Evolutionary conservation across 305 asterid genomes (phyloP).

Genomic region (Euphrasia arctica): DNA sequence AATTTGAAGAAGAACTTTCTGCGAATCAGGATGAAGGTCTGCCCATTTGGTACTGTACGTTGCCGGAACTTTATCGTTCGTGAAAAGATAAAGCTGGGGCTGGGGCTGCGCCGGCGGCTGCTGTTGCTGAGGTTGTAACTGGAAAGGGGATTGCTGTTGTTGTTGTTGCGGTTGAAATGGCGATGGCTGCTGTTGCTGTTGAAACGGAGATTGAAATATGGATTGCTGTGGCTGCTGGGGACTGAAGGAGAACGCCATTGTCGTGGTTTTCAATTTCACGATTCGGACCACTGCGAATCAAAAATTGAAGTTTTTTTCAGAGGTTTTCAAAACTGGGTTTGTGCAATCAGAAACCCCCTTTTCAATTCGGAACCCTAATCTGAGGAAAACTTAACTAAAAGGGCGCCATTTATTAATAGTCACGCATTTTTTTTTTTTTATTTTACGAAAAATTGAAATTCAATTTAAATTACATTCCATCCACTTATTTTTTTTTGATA

Average conservation of each 20-base stretch:
- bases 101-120: slow-evolving; percentile 46
- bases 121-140: slow-evolving; percentile 28
- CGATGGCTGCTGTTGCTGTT: slow-evolving; percentile 43
- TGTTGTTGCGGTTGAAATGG: slow-evolving; percentile 38
- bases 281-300: slow-evolving; percentile 9
- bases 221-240: slow-evolving; percentile 49
- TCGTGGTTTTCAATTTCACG: slow-evolving; percentile 9
- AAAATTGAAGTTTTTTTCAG: slow-evolving; percentile 1
- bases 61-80: slow-evolving; percentile 85
- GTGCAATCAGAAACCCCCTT: slow-evolving; percentile 19
- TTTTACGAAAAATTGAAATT: too few species aligned
- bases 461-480: too few species aligned
- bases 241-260: slow-evolving; percentile 57
- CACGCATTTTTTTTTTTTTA: too few species aligned
- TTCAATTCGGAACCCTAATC: slow-evolving; percentile 32
- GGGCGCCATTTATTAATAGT: slow-evolving; percentile 28
- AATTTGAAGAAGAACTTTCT: slow-evolving; percentile 73
- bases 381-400: slow-evolving; percentile 10
- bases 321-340: slow-evolving; percentile 12
- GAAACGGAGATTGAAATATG: slow-evolving; percentile 38
- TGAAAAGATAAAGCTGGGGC: slow-evolving; percentile 71
- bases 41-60: slow-evolving; percentile 92
- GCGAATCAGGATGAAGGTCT: slow-evolving; percentile 95
- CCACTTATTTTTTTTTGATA: too few species aligned
- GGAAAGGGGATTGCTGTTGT: slow-evolving; percentile 53